Evolutionary conservation across 2,329 filamentous ascomycete genomes (phyloP), one percentile per base, ranked within the genome.

Genomic region (Fusarium brachygibbosum): DNA sequence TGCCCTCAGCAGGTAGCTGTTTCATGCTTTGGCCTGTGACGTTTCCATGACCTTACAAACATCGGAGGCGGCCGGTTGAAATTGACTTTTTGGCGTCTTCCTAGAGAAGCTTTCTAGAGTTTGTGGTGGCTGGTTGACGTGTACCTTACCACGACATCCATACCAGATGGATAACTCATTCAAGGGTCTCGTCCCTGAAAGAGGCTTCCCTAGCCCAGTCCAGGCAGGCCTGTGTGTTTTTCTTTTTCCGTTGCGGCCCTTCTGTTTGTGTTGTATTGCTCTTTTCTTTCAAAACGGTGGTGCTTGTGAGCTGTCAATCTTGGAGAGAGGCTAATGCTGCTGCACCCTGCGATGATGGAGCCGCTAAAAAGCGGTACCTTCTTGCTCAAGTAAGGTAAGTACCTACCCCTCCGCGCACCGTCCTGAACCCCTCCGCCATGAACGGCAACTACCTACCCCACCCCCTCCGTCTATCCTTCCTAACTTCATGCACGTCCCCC

Each of bases 61-160:
- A 55, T 63, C 60, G 60, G 44, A 25, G 66, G 40, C 45, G 46
- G 50, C 65, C 52, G 59, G 48, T 69, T 69, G 46, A 59, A 61
- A 69, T 69, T 69, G 66, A 55, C 61, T 69, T 69, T 69, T 69
- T 51, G 58, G 48, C 32, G 45, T 52, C 44, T 17, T 50, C 35
- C 23, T 40, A 17, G 50, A 57, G 56, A 63, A 56, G 50, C 17
- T 38, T 67, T 67, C 49, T 58, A 46, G 50, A 38, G 41, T 56
- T 35, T 29, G 34, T 31, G 37, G 64, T 69, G 51, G 60, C 51
- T 69, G 55, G 60, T 49, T 49, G 48, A 59, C 28, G 48, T 49
- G 45, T 44, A 38, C 19, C 28, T 37, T 48, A n/a, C 37, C 21
- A 28, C 14, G 31, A n/a, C 25, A 29, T 19, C 16, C n/a, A 16